phyloP scores from a whole-genome alignment of 108 stramenopile genomes.

The Skeletonema costatum region DNA sequence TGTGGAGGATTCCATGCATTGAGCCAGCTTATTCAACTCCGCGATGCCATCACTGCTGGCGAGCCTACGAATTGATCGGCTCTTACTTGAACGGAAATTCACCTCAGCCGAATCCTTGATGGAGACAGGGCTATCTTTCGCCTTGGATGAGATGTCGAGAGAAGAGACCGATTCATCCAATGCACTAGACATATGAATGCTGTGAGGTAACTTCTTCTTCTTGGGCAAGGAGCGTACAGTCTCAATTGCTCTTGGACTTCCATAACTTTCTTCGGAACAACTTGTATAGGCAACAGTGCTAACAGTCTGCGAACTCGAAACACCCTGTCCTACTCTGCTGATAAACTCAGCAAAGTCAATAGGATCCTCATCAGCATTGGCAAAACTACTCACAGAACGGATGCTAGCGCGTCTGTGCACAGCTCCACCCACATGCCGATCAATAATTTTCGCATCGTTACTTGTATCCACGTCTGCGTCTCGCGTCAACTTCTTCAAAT shows the following conservation, averaged over 20 bases:
- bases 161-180: not conserved
- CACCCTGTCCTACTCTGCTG: not conserved
- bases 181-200: not conserved
- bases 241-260: not conserved
- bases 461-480: not conserved
- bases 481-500: not conserved
- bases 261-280: not conserved
- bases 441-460: not conserved
- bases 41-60: not conserved
- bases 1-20: not conserved
- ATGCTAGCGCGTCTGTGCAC: not conserved
- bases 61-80: not conserved
- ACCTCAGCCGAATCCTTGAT: not conserved
- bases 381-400: not conserved
- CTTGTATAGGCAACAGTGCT: not conserved
- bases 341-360: not conserved
- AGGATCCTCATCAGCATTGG: not conserved
- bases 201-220: not conserved
- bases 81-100: not conserved
- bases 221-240: not conserved
- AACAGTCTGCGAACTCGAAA: not conserved
- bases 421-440: not conserved
- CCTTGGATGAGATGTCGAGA: not conserved
- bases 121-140: not conserved
- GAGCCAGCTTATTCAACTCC: not conserved